These are phyloP conservation scores for Lycium ferocissimum DNA, from an alignment of 257 asterid species.

Conservation along the genomic window DNA sequence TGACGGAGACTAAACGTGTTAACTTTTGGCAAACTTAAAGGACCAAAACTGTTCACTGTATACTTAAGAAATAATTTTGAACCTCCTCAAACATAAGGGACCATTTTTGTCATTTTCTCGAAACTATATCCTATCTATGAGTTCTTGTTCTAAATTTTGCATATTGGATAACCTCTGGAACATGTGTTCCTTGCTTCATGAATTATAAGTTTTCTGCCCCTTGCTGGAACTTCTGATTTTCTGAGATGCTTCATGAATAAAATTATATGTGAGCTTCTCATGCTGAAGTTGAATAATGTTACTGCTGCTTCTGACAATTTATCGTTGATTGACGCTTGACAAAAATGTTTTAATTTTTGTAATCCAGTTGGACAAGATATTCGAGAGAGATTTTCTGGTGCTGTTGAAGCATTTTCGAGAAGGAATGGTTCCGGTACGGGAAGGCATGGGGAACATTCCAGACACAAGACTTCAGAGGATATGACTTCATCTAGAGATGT, in stretches of 20 bases:
- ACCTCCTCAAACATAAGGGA: too few relatives aligned
- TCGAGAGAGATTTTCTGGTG: slow-evolving; percentile 81
- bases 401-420: slow-evolving; percentile 89
- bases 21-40: too few relatives aligned
- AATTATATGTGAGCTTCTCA: slow-evolving; percentile 18
- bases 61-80: too few relatives aligned
- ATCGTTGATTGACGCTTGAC: background rate
- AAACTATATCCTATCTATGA: background rate
- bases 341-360: slow-evolving; percentile 24
- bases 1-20: too few relatives aligned
- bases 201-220: slow-evolving; percentile 10
- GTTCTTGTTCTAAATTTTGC: background rate
- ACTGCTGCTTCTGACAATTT: slow-evolving; percentile 19
- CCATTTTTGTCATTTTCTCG: background rate
- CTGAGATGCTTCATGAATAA: background rate
- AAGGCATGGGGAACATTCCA: slow-evolving; percentile 71
- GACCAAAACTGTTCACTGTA: too few relatives aligned
- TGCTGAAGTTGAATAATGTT: background rate
- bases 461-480: slow-evolving; percentile 72
- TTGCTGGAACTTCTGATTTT: slow-evolving; percentile 27
- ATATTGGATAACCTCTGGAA: slow-evolving; percentile 5
- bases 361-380: slow-evolving; percentile 73
- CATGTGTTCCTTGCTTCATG: slow-evolving; percentile 20
- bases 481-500: slow-evolving; percentile 90
- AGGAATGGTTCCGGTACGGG: slow-evolving; percentile 69